A percentile compares a stretch with the other conserved stretches of the same genome.
Conservation (phyloP, 2,329 filamentous ascomycete species). For the Penicillium capsulatum region DNA sequence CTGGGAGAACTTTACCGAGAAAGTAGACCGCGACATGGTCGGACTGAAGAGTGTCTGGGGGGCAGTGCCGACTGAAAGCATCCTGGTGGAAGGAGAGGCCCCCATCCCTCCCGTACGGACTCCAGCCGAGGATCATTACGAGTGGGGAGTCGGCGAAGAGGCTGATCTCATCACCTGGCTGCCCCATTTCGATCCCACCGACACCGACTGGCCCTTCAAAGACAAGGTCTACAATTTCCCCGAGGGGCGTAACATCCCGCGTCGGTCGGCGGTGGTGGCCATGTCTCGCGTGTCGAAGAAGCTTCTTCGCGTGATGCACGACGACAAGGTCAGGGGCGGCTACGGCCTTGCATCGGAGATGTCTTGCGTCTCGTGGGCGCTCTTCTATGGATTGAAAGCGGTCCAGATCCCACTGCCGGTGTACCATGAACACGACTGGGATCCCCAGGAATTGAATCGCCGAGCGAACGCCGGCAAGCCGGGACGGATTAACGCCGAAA, state of each 20-base stretch:
- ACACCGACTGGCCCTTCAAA: conserved; percentile 12
- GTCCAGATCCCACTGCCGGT: conserved; percentile 13
- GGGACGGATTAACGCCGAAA: conserved; percentile 6
- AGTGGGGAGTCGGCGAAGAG: conserved; percentile 15
- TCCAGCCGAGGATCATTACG: conserved; percentile 1
- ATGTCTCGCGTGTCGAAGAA: conserved; percentile 11
- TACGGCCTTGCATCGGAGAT: conserved; percentile 15
- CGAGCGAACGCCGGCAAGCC: conserved; percentile 9
- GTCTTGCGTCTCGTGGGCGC: conserved; percentile 9
- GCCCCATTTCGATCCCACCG: conserved; percentile 10
- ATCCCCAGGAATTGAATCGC: conserved; percentile 5
- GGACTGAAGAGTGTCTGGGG: conserved; percentile 5
- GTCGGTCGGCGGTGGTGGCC: conserved; percentile 9
- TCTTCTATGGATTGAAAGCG: conserved; percentile 16
- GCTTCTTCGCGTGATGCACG: conserved; percentile 6
- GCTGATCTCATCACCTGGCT: conserved; percentile 16
- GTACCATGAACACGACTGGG: conserved; percentile 9
- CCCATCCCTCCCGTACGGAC: neutral
- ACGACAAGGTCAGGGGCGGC: conserved; percentile 1
- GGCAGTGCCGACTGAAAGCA: conserved; percentile 3
- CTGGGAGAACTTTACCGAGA: conserved; percentile 9
- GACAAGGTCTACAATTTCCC: conserved; percentile 12
- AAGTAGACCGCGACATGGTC: conserved; percentile 6
- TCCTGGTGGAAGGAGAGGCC: conserved; percentile 1
- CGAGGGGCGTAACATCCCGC: conserved; percentile 5